Percentiles rank a stretch among this genome's conserved stretches.
phyloP scores from a whole-genome alignment of 805 yeast genomes.

The Teunomyces stri region DNA sequence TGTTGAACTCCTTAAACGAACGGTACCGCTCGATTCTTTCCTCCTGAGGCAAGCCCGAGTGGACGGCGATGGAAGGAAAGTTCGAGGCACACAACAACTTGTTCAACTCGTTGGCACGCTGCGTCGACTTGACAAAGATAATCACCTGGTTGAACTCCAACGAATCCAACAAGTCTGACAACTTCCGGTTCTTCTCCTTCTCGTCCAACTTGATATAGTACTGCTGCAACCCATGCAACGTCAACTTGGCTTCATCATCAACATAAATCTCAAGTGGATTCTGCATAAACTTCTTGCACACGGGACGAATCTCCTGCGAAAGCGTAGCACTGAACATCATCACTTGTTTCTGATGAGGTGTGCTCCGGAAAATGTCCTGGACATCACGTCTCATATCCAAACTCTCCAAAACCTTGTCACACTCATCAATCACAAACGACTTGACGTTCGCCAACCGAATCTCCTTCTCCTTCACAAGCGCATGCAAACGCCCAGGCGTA shows the following conservation, averaged over 20 bases:
- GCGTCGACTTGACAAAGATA: constrained; percentile 88
- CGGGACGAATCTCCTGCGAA: constrained; percentile 90
- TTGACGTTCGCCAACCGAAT: constrained; percentile 85
- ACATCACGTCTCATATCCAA: constrained; percentile 97
- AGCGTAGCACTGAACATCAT: constrained; percentile 99
- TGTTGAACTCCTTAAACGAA: constrained; percentile 95
- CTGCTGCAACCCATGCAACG: constrained; percentile 97
- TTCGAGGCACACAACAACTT: constrained; percentile 84
- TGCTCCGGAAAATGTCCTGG: constrained; percentile 94
- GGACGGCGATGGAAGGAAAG: constrained; percentile 97
- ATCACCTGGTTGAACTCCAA: constrained; percentile 98
- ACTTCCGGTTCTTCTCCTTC: constrained; percentile 87
- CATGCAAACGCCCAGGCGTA: constrained; percentile 97
- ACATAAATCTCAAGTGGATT: constrained; percentile 96
- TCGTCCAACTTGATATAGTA: constrained; percentile 88
- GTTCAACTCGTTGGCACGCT: constrained; percentile 90
- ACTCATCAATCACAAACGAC: constrained; percentile 95
- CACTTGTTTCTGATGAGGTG: constrained; percentile 98
- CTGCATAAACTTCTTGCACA: constrained; percentile 97
- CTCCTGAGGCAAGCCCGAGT: constrained; percentile 92
- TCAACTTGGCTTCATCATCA: constrained; percentile 95
- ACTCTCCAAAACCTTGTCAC: constrained; percentile 94
- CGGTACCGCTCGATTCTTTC: constrained; percentile 97
- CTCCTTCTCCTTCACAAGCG: constrained; percentile 86
- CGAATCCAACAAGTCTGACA: constrained; percentile 88